Evolutionary conservation across 371 early-diverging fungal species (phyloP), one percentile per base, ranked within the genome.

Genomic region (Mucor irregularis): DNA sequence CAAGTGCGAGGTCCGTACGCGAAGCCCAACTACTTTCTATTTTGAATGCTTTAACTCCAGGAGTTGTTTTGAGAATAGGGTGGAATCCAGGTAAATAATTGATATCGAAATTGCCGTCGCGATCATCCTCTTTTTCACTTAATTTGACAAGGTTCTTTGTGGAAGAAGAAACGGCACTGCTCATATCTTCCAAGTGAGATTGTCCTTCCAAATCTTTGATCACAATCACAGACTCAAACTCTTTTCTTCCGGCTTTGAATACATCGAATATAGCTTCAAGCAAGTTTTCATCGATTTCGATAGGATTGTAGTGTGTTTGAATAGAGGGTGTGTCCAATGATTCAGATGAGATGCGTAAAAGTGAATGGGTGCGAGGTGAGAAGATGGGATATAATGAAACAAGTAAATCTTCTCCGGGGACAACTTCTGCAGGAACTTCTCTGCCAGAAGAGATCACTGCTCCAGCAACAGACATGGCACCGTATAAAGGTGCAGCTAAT

Each of bases 341-440:
- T 11, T n/a, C 30, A 9, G 86, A 71, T 56, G 72, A 60, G 31
- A 86, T 65, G 11, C 71, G 71, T 22, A 82, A 62, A 10, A 86
- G 73, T 25, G 87, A 79, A 40, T 84, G 82, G 5, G 87, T 76
- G 29, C 67, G 74, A 0, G 86, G 83, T 14, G 87, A 85, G 56
- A 76, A 83, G 10, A 81, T 71, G 6, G 83, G 76, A 39, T 76
- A 66, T 58, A 80, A 61, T 43, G 66, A 7, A 46, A 75, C 53
- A 58, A 43, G 6, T 14, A 58, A 6, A 31, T 57, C 58, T 7
- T 43, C 44, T 14, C 35, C 11, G 3, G 21, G 8, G n/a, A 21
- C 8, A 9, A 24, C 21, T 4, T 29, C 0, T 16, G 21, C 19
- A 10, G 65, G 56, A 1, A 64, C 17, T 4, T 21, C 17, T 35